A percentile compares a stretch with the other conserved stretches of the same genome.
Conservation (phyloP, 768 basidiomycete genomes). For the Trametopsis cervina region DNA sequence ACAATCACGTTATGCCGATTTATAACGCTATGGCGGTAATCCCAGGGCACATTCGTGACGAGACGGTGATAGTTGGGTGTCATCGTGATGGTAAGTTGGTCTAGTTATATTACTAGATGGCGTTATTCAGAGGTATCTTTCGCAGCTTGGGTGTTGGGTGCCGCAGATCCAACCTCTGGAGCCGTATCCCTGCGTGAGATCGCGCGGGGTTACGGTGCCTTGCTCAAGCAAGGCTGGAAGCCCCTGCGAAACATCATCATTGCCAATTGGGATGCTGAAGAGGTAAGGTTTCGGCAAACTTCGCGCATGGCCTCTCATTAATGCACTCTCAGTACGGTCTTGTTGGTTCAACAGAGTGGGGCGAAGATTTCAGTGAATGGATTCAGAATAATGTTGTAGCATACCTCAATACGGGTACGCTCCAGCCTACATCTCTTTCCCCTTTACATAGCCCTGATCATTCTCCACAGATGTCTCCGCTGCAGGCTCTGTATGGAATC, state of each 20-base stretch:
- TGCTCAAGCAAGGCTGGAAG: conserved; percentile 73
- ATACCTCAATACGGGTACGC: conserved; percentile 74
- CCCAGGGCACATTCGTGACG: conserved; percentile 77
- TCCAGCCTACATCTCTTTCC: background rate
- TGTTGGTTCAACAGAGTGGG: conserved; percentile 87
- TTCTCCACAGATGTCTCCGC: conserved; percentile 48
- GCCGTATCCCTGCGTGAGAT: conserved; percentile 76
- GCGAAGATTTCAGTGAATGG: conserved; percentile 85
- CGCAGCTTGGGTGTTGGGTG: conserved; percentile 70
- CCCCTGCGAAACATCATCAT: conserved; percentile 74
- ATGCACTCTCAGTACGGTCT: conserved; percentile 45
- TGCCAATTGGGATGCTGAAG: conserved; percentile 78
- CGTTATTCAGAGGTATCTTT: background rate
- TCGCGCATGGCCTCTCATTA: background rate
- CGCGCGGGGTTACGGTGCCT: conserved; percentile 62
- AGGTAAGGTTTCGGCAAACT: conserved; percentile 27
- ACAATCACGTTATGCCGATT: conserved; percentile 76
- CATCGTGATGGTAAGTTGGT: conserved; percentile 72
- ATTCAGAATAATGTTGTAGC: conserved; percentile 73
- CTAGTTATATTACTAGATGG: background rate
- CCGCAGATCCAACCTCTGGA: conserved; percentile 73
- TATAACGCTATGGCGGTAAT: conserved; percentile 85
- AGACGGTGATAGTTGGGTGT: conserved; percentile 81
- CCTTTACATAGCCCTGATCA: conserved; percentile 2
- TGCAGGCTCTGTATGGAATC: conserved; percentile 50